A percentile compares a stretch with the other conserved stretches of the same genome.
Conservation (phyloP, 192 early-diverging fungal species). For the Entomortierella lignicola region DNA sequence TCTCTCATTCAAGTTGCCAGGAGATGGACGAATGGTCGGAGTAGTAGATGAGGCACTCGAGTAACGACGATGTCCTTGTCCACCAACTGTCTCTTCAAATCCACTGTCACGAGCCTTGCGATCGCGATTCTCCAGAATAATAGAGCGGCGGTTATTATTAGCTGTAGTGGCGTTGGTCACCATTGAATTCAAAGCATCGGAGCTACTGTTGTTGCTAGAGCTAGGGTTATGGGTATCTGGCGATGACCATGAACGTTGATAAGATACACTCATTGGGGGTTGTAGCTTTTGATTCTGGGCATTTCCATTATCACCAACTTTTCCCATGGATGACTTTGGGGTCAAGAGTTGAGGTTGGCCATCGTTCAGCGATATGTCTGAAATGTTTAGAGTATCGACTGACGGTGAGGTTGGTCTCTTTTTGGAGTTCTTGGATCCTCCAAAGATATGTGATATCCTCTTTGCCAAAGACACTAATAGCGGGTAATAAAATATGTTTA, state of each 20-base stretch:
- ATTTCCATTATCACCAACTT: too few relatives aligned
- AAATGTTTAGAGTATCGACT: too few relatives aligned
- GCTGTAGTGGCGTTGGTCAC: neutral
- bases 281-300: too few relatives aligned
- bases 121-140: neutral
- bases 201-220: neutral
- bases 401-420: too few relatives aligned
- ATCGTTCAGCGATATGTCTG: too few relatives aligned
- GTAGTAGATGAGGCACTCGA: slow-evolving; percentile 3
- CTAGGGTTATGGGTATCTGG: neutral
- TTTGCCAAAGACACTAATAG: slow-evolving; percentile 21
- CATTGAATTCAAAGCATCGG: neutral
- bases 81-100: slow-evolving; percentile 21
- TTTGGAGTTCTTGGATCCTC: slow-evolving; percentile 23
- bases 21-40: neutral
- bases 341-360: too few relatives aligned
- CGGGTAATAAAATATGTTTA: neutral
- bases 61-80: slow-evolving; percentile 14
- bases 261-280: neutral
- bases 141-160: neutral
- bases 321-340: too few relatives aligned
- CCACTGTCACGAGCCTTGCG: slow-evolving; percentile 25
- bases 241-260: slow-evolving; percentile 11
- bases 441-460: slow-evolving; percentile 26
- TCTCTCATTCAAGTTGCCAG: neutral